Conservation (phyloP, 2,329 filamentous ascomycete species). For the Verticillium dahliae region DNA sequence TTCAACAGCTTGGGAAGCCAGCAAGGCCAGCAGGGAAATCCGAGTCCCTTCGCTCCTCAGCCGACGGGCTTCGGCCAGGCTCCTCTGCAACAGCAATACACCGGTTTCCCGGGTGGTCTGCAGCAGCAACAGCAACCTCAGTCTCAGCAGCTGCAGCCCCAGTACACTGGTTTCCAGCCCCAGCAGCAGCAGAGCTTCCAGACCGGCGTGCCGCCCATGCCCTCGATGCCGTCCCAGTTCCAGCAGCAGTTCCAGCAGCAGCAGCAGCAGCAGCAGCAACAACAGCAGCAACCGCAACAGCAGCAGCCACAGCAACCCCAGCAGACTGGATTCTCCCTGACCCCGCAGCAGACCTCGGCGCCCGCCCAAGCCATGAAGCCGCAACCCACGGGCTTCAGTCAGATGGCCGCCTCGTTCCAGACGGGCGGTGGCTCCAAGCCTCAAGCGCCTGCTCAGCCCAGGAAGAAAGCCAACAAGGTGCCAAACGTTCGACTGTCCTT, state of each 20-base stretch:
- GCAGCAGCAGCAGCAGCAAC: slow-evolving; percentile 37
- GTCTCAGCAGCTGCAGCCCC: slow-evolving; percentile 52
- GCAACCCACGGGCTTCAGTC: slow-evolving; percentile 57
- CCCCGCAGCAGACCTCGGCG: slow-evolving; percentile 43
- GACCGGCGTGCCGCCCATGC: slow-evolving; percentile 53
- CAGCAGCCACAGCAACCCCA: slow-evolving; percentile 27
- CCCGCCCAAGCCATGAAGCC: slow-evolving; percentile 53
- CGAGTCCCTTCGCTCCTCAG: slow-evolving; percentile 49
- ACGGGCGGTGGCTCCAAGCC: slow-evolving; percentile 37
- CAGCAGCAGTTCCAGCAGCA: slow-evolving; percentile 54
- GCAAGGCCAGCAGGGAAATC: slow-evolving; percentile 36
- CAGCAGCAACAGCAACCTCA: slow-evolving; percentile 35
- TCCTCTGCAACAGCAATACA: slow-evolving; percentile 51
- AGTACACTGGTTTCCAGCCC: slow-evolving; percentile 37
- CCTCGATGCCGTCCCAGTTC: slow-evolving; percentile 52
- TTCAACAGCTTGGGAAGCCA: slow-evolving; percentile 37
- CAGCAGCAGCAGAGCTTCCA: slow-evolving; percentile 55
- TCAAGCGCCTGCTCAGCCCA: slow-evolving; percentile 28
- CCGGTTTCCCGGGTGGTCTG: slow-evolving; percentile 50
- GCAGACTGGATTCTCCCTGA: slow-evolving; percentile 36
- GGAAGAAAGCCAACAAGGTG: slow-evolving; percentile 64
- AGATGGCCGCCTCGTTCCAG: slow-evolving; percentile 63
- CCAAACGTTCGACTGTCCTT: slow-evolving; percentile 93
- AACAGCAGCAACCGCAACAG: slow-evolving; percentile 30
- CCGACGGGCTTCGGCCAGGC: slow-evolving; percentile 54